A percentile compares a stretch with the other conserved stretches of the same genome.
Conservation (phyloP, 1,284 basidiomycete genomes). For the Bondarzewia mesenterica region DNA sequence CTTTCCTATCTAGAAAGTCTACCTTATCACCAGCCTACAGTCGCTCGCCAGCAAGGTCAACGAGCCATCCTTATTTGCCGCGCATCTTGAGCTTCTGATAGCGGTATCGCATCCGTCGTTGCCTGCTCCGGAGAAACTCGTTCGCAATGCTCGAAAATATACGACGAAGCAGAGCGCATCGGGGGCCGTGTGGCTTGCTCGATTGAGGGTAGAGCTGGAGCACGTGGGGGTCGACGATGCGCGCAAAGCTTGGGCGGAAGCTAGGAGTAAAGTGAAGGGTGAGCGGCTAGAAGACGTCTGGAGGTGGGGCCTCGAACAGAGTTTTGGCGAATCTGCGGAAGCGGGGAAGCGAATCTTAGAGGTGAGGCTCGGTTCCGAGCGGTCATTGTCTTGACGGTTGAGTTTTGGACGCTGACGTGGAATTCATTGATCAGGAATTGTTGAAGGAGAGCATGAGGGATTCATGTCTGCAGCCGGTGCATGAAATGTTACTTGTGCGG, state of each 20-base stretch:
- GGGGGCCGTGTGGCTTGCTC: conserved; percentile 43
- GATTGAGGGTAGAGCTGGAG: conserved; percentile 36
- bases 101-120: conserved; percentile 13
- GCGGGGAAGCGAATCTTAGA: conserved; percentile 24
- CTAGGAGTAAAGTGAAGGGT: conserved; percentile 28
- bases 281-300: conserved; percentile 34
- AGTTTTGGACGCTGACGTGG: not conserved
- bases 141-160: conserved; percentile 38
- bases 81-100: conserved; percentile 38
- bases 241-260: conserved; percentile 32
- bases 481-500: conserved; percentile 39
- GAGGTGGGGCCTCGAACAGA: conserved; percentile 39
- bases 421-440: conserved; percentile 28
- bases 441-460: conserved; percentile 42
- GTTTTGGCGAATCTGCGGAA: conserved; percentile 13
- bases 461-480: conserved; percentile 30
- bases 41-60: conserved; percentile 28
- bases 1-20: conserved; percentile 30
- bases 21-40: conserved; percentile 46
- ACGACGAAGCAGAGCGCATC: conserved; percentile 25
- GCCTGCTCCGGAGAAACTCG: conserved; percentile 26
- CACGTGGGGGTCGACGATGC: conserved; percentile 21
- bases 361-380: conserved; percentile 22
- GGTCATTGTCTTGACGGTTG: not conserved
- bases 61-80: conserved; percentile 31